Percentiles rank a stretch among this genome's conserved stretches.
Conservation (phyloP, 2,329 filamentous ascomycete genomes). For the Aspergillus novofumigatus region DNA sequence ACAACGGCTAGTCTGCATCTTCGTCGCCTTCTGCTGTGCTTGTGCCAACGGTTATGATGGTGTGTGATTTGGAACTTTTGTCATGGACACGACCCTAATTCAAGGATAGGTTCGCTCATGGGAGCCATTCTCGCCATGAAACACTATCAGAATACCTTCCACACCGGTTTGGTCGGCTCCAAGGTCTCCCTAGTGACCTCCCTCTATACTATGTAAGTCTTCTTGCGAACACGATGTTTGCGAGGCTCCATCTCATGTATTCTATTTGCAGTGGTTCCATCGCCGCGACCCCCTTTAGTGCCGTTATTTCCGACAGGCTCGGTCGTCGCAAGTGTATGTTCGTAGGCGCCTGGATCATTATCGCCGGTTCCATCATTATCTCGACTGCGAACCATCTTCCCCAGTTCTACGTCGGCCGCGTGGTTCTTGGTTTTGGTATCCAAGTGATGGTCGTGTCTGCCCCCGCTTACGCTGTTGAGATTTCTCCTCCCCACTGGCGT, state of each 20-base stretch:
- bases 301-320: constrained; percentile 43
- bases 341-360: constrained; percentile 42
- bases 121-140: constrained; percentile 27
- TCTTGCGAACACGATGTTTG: neutral
- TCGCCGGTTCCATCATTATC: constrained; percentile 43
- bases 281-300: constrained; percentile 36
- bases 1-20: constrained; percentile 37
- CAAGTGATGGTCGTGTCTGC: constrained; percentile 48
- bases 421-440: constrained; percentile 47
- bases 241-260: neutral
- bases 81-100: neutral
- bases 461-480: constrained; percentile 48
- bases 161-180: constrained; percentile 35
- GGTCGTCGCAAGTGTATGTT: constrained; percentile 48
- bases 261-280: constrained; percentile 36
- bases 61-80: neutral
- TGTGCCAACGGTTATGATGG: constrained; percentile 32
- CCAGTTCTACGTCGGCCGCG: constrained; percentile 47
- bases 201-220: constrained; percentile 47
- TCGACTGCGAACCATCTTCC: constrained; percentile 32
- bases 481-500: constrained; percentile 49
- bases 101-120: constrained; percentile 25
- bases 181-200: constrained; percentile 42
- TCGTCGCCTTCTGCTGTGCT: constrained; percentile 35
- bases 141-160: constrained; percentile 38